Percentiles rank a stretch among this genome's conserved stretches.
These are phyloP conservation scores for Rosa lucieae DNA, from an alignment of 306 rosid species.

Conservation along the genomic window DNA sequence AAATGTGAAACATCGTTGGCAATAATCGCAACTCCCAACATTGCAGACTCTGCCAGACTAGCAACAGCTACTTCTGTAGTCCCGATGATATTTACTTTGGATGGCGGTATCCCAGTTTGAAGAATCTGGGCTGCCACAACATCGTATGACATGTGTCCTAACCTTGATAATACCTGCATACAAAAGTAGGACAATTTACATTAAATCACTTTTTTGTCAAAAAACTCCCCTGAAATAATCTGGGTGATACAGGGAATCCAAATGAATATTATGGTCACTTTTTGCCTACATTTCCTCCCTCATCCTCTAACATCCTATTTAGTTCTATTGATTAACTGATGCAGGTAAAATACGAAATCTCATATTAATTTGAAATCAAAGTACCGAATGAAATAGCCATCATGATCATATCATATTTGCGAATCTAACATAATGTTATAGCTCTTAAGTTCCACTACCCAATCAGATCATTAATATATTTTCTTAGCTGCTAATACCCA, in stretches of 20 bases:
- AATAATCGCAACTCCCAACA: conserved; percentile 83
- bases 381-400: background rate
- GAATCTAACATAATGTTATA: background rate
- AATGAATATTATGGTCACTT: background rate
- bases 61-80: conserved; percentile 93
- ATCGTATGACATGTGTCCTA: conserved; percentile 95
- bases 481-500: background rate
- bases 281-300: background rate
- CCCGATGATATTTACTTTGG: conserved; percentile 90
- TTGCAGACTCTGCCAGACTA: conserved; percentile 86
- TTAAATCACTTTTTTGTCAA: background rate
- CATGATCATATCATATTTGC: background rate
- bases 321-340: background rate
- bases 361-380: background rate
- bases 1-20: conserved; percentile 84
- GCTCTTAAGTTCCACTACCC: background rate
- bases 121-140: conserved; percentile 93
- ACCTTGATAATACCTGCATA: conserved; percentile 76
- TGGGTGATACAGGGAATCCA: conserved; percentile 13
- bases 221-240: conserved; percentile 1
- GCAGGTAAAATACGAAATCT: background rate
- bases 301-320: background rate
- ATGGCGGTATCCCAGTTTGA: conserved; percentile 92
- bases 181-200: conserved; percentile 16
- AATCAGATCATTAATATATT: background rate